Evolutionary conservation across 2,329 filamentous ascomycete genomes (phyloP), one percentile per base, ranked within the genome.

Genomic region (Calcarisporium arbuscula): DNA sequence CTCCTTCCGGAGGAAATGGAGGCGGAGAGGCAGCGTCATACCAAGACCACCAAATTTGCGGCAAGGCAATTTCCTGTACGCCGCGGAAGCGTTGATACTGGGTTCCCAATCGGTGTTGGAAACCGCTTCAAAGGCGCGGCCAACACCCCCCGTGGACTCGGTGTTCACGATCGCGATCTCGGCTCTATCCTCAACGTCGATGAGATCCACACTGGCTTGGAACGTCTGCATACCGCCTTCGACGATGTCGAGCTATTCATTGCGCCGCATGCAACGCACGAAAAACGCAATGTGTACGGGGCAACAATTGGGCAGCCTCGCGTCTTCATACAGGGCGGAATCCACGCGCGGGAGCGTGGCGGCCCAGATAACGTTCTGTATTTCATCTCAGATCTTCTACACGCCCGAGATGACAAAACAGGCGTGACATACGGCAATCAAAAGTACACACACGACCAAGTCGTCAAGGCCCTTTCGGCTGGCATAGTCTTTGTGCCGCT

Each of bases 311-410:
- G 70, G 14, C 58, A 59, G 5, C 68, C 70, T 45, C 61, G 66
- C 22, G 62, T 74, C 19, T 72, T 71, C 47, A 54, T 79, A 37
- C 68, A 68, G 39, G 66, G 65, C 27, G 70, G 61, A 18, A 65
- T 77, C 30, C 74, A 78, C 45, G 70, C 74, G 8, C 69, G 74
- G 17, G 74, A 79, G 53, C 67, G 74, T 8, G 74, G 73, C 18
- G 69, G 65, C 0, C 64, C 73, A 0, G 74, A 79, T 47, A 62
- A 70, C 39, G 57, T 77, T 11, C 52, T 78, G 28, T 76, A 76
- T 59, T 77, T 74, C 55, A 58, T 77, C 19, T 58, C 70, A 0
- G 74, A 79, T 47, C 59, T 79, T 5, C 61, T 79, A 4, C 63
- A 65, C 30, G 74, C 74, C 14, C 61, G 68, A 43, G 62, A 67